Evolutionary conservation across 2,329 filamentous ascomycete genomes (phyloP), one percentile per base, ranked within the genome.

Genomic region (Colletotrichum gloeosporioides): DNA sequence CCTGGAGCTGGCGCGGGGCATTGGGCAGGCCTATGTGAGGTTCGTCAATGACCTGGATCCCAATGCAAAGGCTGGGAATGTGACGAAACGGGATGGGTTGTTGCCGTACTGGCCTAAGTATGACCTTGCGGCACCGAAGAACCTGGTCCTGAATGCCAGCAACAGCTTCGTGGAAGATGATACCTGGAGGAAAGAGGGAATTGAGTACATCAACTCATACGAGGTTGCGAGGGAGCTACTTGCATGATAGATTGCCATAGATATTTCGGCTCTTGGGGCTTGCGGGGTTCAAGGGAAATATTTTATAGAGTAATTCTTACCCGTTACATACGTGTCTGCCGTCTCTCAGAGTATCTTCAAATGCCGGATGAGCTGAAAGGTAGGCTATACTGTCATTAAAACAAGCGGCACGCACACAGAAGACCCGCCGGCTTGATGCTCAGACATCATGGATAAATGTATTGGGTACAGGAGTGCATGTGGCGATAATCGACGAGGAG

Each of bases 81-180:
- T 61, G 2, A 68, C 70, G 2, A 69, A 49, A 15, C 34, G 78
- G 71, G 66, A 81, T 65, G 63, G 77, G 62, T 34, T 79, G 3
- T 65, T 88, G 22, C 86, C 87, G 1, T 62, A 78, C 13, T 89
- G 87, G 87, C 87, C 87, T 2, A 79, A 78, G 34, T 89, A 89
- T 71, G 78, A 84, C 68, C 76, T 85, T 1, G 72, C 79, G 0
- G 76, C 77, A 3, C 88, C 88, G 4, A 82, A 80, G 74, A 90
- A 89, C 32, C 84, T 88, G 80, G 86, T 89, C 5, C 75, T 89
- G 1, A 88, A 88, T 78, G 85, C 85, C 6, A 86, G 85, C 15
- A 78, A 80, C 25, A 86, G 83, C 34, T 87, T 84, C 80, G 81
- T 89, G 1, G 89, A 90, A 77, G 80, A 83, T 3, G 88, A 90